Conservation (phyloP, 345 rosid genomes). For the Brassica napus region Da-Ae NC_063442.1:2882001-2882500, state of each 20-base stretch:
- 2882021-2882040: background rate
- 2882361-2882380: background rate
- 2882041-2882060: background rate
- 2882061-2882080: background rate
- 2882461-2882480: constrained; percentile 3
- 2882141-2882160: background rate
- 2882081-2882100: background rate
- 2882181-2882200: background rate
- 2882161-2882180: background rate
- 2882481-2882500: background rate
- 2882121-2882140: background rate
- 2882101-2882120: background rate
- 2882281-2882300: background rate
- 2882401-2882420: background rate
- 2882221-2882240: background rate
- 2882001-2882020: constrained; percentile 30
- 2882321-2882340: background rate
- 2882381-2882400: background rate
- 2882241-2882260: background rate
- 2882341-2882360: background rate
- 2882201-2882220: background rate
- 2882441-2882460: background rate
- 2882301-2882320: background rate
- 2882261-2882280: background rate
- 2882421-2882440: background rate